A percentile compares a stretch with the other conserved stretches of the same genome.
Evolutionary conservation across 495 filamentous ascomycete genomes (phyloP).

Genomic region (Penicillium macrosclerotiorum): DNA sequence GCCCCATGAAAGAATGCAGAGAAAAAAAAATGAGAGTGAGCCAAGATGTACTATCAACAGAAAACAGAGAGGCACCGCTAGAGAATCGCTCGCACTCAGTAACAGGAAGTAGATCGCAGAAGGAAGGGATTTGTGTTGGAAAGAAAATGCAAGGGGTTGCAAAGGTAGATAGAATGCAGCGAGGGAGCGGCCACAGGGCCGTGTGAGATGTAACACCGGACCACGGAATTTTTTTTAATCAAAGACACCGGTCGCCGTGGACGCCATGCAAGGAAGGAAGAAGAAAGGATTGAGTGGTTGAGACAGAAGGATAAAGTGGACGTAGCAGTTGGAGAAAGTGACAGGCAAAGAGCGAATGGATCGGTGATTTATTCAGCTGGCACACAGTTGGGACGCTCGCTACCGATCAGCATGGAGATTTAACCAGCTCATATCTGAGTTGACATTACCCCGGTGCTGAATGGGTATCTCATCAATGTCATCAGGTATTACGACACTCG

Average conservation of each 20-base stretch:
- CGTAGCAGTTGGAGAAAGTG: neutral
- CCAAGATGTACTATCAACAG: neutral
- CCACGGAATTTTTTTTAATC: slow-evolving; percentile 12
- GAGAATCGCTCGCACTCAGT: slow-evolving; percentile 19
- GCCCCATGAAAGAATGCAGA: no score
- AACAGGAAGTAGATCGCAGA: neutral
- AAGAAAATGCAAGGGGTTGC: neutral
- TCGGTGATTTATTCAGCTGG: neutral
- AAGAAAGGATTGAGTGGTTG: neutral
- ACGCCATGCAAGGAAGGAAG: slow-evolving; percentile 18
- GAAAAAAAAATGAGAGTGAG: neutral
- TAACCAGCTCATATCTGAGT: slow-evolving; percentile 75
- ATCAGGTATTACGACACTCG: slow-evolving; percentile 37
- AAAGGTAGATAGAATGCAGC: slow-evolving; percentile 5
- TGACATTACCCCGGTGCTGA: slow-evolving; percentile 30
- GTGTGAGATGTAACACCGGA: slow-evolving; percentile 12
- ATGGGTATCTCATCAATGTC: slow-evolving; percentile 42
- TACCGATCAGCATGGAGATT: slow-evolving; percentile 52
- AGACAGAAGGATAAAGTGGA: neutral
- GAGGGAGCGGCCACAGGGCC: slow-evolving; percentile 1
- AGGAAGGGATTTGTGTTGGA: neutral
- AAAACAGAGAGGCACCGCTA: slow-evolving; percentile 19
- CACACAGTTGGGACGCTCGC: neutral
- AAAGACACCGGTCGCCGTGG: slow-evolving; percentile 11
- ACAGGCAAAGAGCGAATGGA: slow-evolving; percentile 2